Percentiles rank a stretch among this genome's conserved stretches.
phyloP scores from a whole-genome alignment of 2,329 filamentous ascomycete genomes.

The Curvularia eragrostidis region DNA sequence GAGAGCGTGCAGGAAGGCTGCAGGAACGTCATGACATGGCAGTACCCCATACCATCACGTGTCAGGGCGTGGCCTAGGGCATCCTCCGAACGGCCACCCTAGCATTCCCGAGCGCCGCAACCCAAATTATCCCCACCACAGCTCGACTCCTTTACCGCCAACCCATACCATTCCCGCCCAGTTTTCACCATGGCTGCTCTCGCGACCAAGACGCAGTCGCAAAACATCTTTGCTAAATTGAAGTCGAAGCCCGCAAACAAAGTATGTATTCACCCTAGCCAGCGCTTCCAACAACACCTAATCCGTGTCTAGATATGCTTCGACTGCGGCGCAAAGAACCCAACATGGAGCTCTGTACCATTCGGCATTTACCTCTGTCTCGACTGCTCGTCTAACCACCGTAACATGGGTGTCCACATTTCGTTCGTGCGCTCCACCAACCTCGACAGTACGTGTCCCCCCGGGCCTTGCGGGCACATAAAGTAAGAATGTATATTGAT shows the following conservation, averaged over 20 bases:
- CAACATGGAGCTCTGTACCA: slow-evolving; percentile 96
- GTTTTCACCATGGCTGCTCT: slow-evolving; percentile 62
- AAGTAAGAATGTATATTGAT: slow-evolving; percentile 59
- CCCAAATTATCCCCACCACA: slow-evolving; percentile 41
- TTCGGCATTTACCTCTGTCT: slow-evolving; percentile 98
- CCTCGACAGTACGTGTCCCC: slow-evolving; percentile 80
- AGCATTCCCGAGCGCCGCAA: slow-evolving; percentile 33
- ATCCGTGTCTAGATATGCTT: slow-evolving; percentile 79
- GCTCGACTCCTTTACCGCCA: slow-evolving; percentile 36
- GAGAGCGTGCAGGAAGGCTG: not conserved
- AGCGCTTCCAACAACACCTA: slow-evolving; percentile 32
- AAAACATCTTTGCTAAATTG: slow-evolving; percentile 97
- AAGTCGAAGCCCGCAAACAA: slow-evolving; percentile 95
- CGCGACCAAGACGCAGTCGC: slow-evolving; percentile 92
- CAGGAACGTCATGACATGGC: not conserved
- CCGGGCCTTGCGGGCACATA: not conserved
- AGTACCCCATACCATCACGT: slow-evolving; percentile 20
- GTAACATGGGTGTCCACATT: slow-evolving; percentile 97
- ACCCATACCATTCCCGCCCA: slow-evolving; percentile 28
- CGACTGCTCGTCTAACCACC: slow-evolving; percentile 95
- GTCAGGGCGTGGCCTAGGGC: slow-evolving; percentile 13
- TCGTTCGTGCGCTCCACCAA: slow-evolving; percentile 98
- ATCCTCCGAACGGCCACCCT: slow-evolving; percentile 24
- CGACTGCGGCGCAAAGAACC: slow-evolving; percentile 96
- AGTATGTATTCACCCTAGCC: slow-evolving; percentile 60